Evolutionary conservation across 495 filamentous ascomycete genomes (phyloP).

Genomic region (Penicillium pulvis): DNA sequence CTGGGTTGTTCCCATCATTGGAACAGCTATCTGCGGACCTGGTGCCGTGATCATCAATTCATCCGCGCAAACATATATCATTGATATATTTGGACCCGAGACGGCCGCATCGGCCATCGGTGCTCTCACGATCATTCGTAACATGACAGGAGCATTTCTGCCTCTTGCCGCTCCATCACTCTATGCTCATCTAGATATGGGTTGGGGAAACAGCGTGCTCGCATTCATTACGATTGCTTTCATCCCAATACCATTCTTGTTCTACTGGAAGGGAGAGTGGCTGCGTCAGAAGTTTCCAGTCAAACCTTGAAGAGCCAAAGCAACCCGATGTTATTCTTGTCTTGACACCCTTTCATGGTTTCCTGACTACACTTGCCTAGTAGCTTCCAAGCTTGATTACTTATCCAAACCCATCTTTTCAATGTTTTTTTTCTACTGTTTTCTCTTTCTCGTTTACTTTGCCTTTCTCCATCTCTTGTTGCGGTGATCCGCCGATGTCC

Average conservation of each 20-base stretch:
- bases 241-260: conserved; percentile 31
- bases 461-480: too few species aligned
- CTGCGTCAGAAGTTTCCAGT: conserved; percentile 2
- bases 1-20: conserved; percentile 55
- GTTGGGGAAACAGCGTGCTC: conserved; percentile 48
- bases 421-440: too few species aligned
- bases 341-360: too few species aligned
- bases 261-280: conserved; percentile 7
- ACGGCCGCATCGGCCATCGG: conserved; percentile 53
- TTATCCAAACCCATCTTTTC: too few species aligned
- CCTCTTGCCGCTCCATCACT: conserved; percentile 40
- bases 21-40: conserved; percentile 44
- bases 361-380: too few species aligned
- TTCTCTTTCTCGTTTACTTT: too few species aligned
- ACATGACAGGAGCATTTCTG: conserved; percentile 29
- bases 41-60: conserved; percentile 60
- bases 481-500: too few species aligned
- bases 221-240: conserved; percentile 42
- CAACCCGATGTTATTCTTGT: too few species aligned
- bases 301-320: not conserved
- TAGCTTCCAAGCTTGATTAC: too few species aligned
- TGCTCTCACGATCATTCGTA: conserved; percentile 27
- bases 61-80: conserved; percentile 62
- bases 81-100: conserved; percentile 53
- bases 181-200: conserved; percentile 40